Conservation (phyloP, 78 protist genomes). For the Dictyostelium brefeldianum region DNA sequence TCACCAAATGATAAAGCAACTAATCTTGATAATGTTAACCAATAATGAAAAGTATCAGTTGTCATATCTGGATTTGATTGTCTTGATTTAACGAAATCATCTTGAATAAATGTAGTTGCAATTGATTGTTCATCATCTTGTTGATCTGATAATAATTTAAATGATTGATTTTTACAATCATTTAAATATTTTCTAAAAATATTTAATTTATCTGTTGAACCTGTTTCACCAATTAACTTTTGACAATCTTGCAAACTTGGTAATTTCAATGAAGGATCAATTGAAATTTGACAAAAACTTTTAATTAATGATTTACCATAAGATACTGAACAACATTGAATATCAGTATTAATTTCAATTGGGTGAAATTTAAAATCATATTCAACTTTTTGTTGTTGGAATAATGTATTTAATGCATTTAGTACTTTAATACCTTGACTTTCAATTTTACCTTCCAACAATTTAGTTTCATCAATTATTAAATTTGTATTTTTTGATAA, state of each 20-base stretch:
- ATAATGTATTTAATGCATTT: conserved; percentile 13
- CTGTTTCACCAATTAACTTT: background rate
- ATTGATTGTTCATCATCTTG: background rate
- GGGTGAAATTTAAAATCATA: conserved; percentile 61
- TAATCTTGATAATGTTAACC: conserved; percentile 50
- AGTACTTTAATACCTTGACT: background rate
- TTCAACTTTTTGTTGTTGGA: conserved; percentile 21
- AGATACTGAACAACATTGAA: background rate
- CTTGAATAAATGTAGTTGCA: conserved; percentile 40
- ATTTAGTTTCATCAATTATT: conserved; percentile 59
- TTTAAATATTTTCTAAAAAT: conserved; percentile 1
- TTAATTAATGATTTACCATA: conserved; percentile 55
- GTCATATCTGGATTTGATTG: conserved; percentile 33
- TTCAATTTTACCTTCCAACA: conserved; percentile 46
- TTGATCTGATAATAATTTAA: background rate
- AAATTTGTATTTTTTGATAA: conserved; percentile 58
- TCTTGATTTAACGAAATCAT: conserved; percentile 67
- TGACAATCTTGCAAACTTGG: background rate
- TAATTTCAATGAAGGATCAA: background rate
- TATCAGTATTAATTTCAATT: conserved; percentile 57
- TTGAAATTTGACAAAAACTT: background rate
- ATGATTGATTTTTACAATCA: background rate
- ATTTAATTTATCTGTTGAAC: background rate
- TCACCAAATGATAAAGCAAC: conserved; percentile 55
- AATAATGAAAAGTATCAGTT: conserved; percentile 46